These are phyloP conservation scores for Rhizophagus clarus DNA, from an alignment of 192 early-diverging fungal species.

Conservation along the genomic window DNA sequence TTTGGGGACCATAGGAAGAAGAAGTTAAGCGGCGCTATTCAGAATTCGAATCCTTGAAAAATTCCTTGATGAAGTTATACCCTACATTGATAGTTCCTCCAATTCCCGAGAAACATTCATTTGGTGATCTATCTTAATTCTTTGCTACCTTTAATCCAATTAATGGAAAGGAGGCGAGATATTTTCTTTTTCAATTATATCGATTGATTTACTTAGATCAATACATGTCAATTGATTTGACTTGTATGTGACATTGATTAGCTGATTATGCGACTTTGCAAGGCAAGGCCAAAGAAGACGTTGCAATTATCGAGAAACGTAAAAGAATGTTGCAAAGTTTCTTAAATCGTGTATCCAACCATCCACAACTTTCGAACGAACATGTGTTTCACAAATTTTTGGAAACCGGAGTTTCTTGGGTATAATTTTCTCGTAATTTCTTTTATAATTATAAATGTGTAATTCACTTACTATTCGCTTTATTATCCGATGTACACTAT, in stretches of 20 bases:
- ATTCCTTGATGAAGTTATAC: slow-evolving; percentile 74
- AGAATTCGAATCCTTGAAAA: slow-evolving; percentile 93
- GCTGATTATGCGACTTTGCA: slow-evolving; percentile 76
- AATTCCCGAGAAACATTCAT: slow-evolving; percentile 96
- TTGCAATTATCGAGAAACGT: slow-evolving; percentile 84
- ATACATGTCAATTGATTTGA: slow-evolving; percentile 21
- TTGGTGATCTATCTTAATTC: slow-evolving; percentile 61
- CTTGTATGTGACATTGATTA: slow-evolving; percentile 6
- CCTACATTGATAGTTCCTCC: slow-evolving; percentile 91
- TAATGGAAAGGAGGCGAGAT: slow-evolving; percentile 12
- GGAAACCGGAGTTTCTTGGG: slow-evolving; percentile 77
- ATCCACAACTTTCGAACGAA: slow-evolving; percentile 83
- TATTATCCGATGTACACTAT: neutral
- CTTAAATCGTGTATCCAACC: slow-evolving; percentile 85
- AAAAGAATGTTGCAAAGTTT: slow-evolving; percentile 94
- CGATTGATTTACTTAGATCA: neutral
- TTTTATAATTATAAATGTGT: neutral
- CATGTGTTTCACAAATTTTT: slow-evolving; percentile 94
- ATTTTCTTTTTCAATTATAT: neutral
- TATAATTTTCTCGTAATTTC: slow-evolving; percentile 23
- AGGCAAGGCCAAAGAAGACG: slow-evolving; percentile 90
- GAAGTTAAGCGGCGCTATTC: slow-evolving; percentile 89
- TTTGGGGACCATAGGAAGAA: slow-evolving; percentile 43
- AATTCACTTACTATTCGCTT: neutral
- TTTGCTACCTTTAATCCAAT: slow-evolving; percentile 19